Conservation (phyloP, 768 basidiomycete genomes). For the Lactarius pseudohatsudake region DNA sequence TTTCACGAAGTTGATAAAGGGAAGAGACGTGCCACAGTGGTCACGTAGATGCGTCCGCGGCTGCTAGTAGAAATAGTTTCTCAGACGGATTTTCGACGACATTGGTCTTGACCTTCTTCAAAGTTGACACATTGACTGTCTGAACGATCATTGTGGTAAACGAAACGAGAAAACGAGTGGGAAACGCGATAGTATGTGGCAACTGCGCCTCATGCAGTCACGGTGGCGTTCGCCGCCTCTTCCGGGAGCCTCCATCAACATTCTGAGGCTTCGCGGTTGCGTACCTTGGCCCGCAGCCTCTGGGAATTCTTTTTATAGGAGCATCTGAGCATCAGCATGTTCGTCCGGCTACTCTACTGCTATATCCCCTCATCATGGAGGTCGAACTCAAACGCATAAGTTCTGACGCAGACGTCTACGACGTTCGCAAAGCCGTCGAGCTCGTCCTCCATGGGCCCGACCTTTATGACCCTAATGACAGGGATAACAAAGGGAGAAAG, state of each 20-base stretch:
- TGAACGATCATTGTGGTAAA: slow-evolving; percentile 32
- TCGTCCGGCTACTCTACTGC: neutral
- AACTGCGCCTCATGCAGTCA: neutral
- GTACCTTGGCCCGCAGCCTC: neutral
- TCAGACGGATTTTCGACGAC: slow-evolving; percentile 64
- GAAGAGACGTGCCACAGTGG: neutral
- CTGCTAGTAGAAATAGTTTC: slow-evolving; percentile 47
- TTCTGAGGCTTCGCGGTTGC: slow-evolving; percentile 29
- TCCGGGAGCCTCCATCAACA: neutral
- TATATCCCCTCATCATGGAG: slow-evolving; percentile 36
- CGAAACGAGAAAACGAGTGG: neutral
- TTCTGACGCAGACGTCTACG: slow-evolving; percentile 49
- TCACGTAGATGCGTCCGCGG: slow-evolving; percentile 39
- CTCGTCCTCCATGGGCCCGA: slow-evolving; percentile 52
- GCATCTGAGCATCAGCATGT: neutral
- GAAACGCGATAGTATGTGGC: neutral
- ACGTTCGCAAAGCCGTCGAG: slow-evolving; percentile 57
- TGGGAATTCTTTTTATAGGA: neutral
- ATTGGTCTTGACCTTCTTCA: slow-evolving; percentile 77
- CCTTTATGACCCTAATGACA: slow-evolving; percentile 42
- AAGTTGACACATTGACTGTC: slow-evolving; percentile 30
- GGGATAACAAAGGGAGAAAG: slow-evolving; percentile 31
- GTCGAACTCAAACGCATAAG: slow-evolving; percentile 38
- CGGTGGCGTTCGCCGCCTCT: neutral
- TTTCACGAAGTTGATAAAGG: slow-evolving; percentile 52